Evolutionary conservation across 2,329 filamentous ascomycete genomes (phyloP), one percentile per base, ranked within the genome.

Genomic region (Xylariales sp.): DNA sequence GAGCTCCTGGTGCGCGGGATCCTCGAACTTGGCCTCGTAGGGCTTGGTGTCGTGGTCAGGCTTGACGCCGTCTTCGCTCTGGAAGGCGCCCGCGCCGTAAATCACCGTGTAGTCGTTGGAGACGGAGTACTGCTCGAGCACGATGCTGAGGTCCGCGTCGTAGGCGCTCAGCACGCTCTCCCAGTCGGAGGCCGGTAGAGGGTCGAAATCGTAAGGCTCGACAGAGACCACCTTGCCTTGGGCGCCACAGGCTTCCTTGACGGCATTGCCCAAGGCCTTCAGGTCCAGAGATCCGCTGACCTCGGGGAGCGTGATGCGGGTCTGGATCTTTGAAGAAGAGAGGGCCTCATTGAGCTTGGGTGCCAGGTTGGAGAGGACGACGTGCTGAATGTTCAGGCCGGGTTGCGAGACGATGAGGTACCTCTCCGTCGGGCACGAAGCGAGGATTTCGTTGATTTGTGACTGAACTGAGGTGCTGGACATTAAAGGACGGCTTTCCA

Each of bases 391-490:
- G 49, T 82, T 80, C 40, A 89, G 72, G 48, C 85, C 84, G 10
- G 85, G 81, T 57, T 95, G 88, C 20, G 80, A 78, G 44, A 94
- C 75, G 48, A 96, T 60, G 40, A 94, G 67, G 64, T 95, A 95
- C 50, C 76, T 76, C 35, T 81, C 73, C 15, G 85, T 88, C 3
- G 84, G 83, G 62, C 88, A 95, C 38, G 65, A 61, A 27, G 70
- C 67, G 18, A 95, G 74, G 35, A 81, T 56, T n/a, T 62, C 48
- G 43, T 69, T 65, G 17, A 68, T 63, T 10, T 64, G 57, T 15
- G 60, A 51, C 30, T 72, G 46, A 12, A 72, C 67, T 33, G 66
- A 60, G 16, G 58, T 52, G 54, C 60, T 69, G n/a, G n/a, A n/a
- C n/a, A n/a, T n/a, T n/a, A n/a, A n/a, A n/a, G n/a, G n/a, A n/a